Base-by-base conservation (phyloP, 2,329 filamentous ascomycete genomes). In the Venturia nashicola region DNA sequence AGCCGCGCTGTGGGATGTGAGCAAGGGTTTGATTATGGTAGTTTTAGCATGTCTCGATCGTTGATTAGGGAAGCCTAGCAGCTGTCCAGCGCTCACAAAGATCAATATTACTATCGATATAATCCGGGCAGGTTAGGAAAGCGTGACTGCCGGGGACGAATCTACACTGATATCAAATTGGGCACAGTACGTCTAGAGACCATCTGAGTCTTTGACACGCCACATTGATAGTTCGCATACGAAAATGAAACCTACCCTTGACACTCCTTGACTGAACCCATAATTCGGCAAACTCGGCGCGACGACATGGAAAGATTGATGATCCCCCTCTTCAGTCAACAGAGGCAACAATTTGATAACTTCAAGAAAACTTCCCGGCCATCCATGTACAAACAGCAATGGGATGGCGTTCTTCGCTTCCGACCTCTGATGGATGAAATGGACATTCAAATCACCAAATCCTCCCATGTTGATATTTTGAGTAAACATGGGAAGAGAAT, bases 341-440 rank as follows among this genome's bases (percentile, higher is more conserved):
- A 84, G 71, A 1, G 78, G 67, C 0, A 91, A 75, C 55, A 90
- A 75, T 69, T 87, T 89, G 20, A 76, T 74, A 1, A 84, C 85
- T 73, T 90, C 87, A 59, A 87, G 71, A 70, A 88, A 89, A 67
- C 82, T 86, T 0, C 88, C 87, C 0, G 88, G 88, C 83, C 80
- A 89, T 18, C 86, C 86, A 70, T 89, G 86, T n/a, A 79, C 77
- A 70, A 90, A 89, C 1, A 90, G 71, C 40, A 90, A 70, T 0
- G 87, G 86, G 48, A 90, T 82, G 1, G 84, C 84, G 20, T 77
- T 76, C 1, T 78, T 67, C 2, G 76, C 76, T 1, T 73, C 69
- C 67, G 81, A 84, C 61, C 72, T 77, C 67, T 86, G 78, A 69
- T 88, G 83, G 2, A 89, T 72, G 70, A 86, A 88, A 73, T 90